Conservation (phyloP, 2,329 filamentous ascomycete genomes). For the Phialocephala sp. region DNA sequence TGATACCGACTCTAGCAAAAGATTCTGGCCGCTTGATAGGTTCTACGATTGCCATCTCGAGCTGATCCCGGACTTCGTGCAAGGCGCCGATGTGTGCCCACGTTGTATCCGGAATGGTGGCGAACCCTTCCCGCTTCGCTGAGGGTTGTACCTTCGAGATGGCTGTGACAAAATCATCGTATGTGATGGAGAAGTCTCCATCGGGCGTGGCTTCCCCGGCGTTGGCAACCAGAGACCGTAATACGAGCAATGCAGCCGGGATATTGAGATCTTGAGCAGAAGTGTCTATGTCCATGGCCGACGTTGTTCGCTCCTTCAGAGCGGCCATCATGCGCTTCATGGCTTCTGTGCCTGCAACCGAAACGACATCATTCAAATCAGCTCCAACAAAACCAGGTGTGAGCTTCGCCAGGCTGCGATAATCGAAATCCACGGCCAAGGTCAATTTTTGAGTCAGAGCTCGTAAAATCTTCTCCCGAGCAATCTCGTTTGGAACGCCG, state of each 20-base stretch:
- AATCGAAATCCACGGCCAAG: conserved; percentile 74
- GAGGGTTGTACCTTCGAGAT: conserved; percentile 79
- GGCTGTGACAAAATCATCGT: conserved; percentile 75
- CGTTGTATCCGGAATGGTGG: conserved; percentile 89
- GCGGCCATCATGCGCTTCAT: conserved; percentile 46
- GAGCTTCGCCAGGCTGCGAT: conserved; percentile 74
- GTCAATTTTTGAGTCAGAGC: conserved; percentile 71
- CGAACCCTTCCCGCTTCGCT: conserved; percentile 91
- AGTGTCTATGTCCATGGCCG: conserved; percentile 43
- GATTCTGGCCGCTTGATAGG: conserved; percentile 83
- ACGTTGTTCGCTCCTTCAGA: conserved; percentile 38
- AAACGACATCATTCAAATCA: conserved; percentile 74
- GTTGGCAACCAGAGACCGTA: conserved; percentile 59
- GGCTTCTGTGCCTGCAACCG: conserved; percentile 45
- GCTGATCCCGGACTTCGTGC: conserved; percentile 76
- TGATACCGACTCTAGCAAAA: conserved; percentile 79
- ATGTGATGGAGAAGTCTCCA: conserved; percentile 63
- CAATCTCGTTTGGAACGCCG: conserved; percentile 80
- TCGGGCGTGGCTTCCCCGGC: conserved; percentile 57
- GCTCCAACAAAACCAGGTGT: conserved; percentile 94
- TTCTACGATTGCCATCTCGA: conserved; percentile 85
- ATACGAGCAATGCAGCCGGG: conserved; percentile 47
- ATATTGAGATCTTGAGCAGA: conserved; percentile 20
- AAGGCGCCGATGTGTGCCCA: conserved; percentile 94
- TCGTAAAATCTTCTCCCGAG: conserved; percentile 77